Conservation (phyloP, 805 yeast species). For the Saturnispora hagleri region DNA sequence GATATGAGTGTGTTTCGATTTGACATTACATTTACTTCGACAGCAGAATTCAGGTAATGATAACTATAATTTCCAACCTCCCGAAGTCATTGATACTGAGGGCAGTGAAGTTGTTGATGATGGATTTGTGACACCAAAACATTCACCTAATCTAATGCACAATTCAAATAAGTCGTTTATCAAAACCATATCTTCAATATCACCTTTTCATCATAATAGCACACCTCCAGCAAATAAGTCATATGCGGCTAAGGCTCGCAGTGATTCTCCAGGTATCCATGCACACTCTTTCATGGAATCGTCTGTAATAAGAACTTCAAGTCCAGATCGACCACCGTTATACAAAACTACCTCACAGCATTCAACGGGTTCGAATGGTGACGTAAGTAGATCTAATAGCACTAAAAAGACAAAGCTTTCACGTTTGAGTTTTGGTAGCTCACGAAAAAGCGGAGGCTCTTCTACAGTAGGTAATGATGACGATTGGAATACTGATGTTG, state of each 20-base stretch:
- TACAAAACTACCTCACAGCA: conserved; percentile 1
- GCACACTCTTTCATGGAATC: conserved; percentile 11
- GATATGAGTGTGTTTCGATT: neutral
- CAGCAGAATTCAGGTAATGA: conserved; percentile 1
- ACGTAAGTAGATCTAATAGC: conserved; percentile 3
- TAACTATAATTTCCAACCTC: conserved; percentile 8
- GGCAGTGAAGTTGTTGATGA: neutral
- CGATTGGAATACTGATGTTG: conserved; percentile 10
- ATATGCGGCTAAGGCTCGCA: conserved; percentile 10
- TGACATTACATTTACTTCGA: neutral
- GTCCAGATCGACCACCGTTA: conserved; percentile 8
- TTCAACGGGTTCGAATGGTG: conserved; percentile 6
- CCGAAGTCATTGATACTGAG: conserved; percentile 5
- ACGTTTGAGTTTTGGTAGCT: conserved; percentile 2
- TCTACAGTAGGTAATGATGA: conserved; percentile 7
- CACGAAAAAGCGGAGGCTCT: neutral
- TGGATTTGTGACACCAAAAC: conserved; percentile 3
- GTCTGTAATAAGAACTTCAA: conserved; percentile 6
- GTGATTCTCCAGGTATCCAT: conserved; percentile 10
- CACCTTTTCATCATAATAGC: conserved; percentile 9
- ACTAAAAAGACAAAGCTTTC: conserved; percentile 7
- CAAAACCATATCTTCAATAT: conserved; percentile 6
- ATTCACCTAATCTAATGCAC: neutral
- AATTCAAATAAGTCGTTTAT: conserved; percentile 4
- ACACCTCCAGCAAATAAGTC: conserved; percentile 6